Percentiles rank a stretch among this genome's conserved stretches.
Evolutionary conservation across 108 stramenopile species (phyloP).

Genomic region (Fragilariopsis cylindrus): DNA sequence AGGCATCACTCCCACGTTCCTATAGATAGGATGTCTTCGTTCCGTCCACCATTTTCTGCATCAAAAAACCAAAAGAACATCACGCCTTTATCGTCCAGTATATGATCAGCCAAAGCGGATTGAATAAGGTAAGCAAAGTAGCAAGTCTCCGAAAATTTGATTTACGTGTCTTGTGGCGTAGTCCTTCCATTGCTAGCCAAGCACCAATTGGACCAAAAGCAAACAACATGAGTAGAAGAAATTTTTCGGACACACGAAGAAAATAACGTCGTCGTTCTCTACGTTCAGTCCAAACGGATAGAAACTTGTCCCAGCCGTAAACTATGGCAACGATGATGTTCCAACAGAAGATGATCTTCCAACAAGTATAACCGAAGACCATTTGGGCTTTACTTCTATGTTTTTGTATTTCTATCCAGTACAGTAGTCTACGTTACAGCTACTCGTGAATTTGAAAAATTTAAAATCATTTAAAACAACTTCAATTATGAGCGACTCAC

Average conservation of each 20-base stretch:
- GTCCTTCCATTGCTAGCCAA: not conserved
- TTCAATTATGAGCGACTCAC: too few species aligned
- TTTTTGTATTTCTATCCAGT: not conserved
- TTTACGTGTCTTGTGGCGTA: conserved; percentile 1
- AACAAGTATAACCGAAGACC: not conserved
- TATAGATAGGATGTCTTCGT: too few species aligned
- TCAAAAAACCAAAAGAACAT: too few species aligned
- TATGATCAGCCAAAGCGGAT: conserved; percentile 3
- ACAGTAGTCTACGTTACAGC: not conserved
- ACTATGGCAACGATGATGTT: conserved; percentile 1
- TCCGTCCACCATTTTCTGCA: too few species aligned
- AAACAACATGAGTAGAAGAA: not conserved
- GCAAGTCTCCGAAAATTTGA: not conserved
- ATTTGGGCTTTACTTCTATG: not conserved
- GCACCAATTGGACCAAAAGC: not conserved
- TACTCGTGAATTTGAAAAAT: not conserved
- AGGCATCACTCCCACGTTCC: too few species aligned
- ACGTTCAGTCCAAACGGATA: not conserved
- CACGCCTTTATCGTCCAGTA: not conserved
- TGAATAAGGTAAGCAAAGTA: not conserved
- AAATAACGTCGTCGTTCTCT: not conserved
- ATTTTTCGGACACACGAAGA: not conserved
- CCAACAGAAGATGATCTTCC: conserved; percentile 1
- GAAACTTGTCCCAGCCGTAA: conserved; percentile 1
- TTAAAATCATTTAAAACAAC: too few species aligned